Conservation (phyloP, 345 rosid species). For the Alliaria petiolata region DNA sequence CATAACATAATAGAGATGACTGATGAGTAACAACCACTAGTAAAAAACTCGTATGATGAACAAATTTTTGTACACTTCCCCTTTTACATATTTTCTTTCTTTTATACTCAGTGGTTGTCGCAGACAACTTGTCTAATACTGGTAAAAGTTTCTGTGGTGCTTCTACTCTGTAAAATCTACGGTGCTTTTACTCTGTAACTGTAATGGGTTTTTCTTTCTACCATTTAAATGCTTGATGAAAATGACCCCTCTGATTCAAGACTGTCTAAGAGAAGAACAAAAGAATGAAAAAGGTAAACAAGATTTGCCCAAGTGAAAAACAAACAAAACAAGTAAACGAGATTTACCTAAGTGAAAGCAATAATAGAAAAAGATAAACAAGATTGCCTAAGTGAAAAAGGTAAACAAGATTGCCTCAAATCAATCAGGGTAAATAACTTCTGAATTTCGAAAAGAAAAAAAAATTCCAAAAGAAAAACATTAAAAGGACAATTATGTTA, state of each 20-base stretch:
- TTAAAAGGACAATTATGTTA: slow-evolving; percentile 27
- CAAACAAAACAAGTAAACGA: neutral
- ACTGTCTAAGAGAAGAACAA: neutral
- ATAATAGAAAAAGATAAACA: neutral
- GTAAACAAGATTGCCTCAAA: neutral
- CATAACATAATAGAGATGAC: too few species aligned
- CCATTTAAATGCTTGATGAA: neutral
- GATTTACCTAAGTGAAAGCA: neutral
- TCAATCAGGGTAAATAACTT: neutral
- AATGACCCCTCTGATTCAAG: neutral
- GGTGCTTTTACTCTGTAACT: neutral
- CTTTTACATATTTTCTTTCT: neutral
- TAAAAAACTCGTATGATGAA: neutral
- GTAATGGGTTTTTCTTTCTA: neutral
- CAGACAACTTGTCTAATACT: neutral
- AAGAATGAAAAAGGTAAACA: neutral
- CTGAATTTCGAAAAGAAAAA: neutral
- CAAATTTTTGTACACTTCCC: neutral
- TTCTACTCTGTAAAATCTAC: neutral
- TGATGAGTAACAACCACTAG: too few species aligned
- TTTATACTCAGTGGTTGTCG: neutral
- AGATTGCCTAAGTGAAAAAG: neutral
- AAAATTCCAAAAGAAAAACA: neutral
- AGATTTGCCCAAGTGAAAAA: neutral
- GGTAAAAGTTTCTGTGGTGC: neutral